Evolutionary conservation across 257 asterid genomes (phyloP).

Genomic region (Euphrasia confusa): DNA sequence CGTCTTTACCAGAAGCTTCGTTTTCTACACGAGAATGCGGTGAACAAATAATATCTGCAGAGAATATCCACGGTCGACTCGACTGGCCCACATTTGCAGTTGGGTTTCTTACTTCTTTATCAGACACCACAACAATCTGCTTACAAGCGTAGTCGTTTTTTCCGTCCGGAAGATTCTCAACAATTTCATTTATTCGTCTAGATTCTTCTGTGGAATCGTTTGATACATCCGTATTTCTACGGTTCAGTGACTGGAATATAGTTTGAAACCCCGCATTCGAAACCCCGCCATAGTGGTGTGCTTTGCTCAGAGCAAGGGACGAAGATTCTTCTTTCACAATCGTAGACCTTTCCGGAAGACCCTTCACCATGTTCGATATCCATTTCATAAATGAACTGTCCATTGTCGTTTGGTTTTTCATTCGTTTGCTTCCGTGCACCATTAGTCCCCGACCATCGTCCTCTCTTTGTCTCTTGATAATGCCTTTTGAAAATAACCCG

Average conservation of each 20-base stretch:
- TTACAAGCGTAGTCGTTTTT: conserved; percentile 33
- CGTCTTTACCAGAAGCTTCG: no score
- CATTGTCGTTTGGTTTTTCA: not conserved
- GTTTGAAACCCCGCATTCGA: conserved; percentile 39
- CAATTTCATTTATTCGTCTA: no score
- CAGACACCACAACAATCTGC: conserved; percentile 32
- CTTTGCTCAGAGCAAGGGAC: conserved; percentile 15
- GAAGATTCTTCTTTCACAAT: conserved; percentile 25
- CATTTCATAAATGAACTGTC: conserved; percentile 61
- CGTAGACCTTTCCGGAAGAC: conserved; percentile 33
- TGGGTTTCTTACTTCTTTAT: conserved; percentile 3
- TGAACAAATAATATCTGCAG: no score
- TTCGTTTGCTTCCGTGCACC: conserved; percentile 28
- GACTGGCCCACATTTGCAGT: no score
- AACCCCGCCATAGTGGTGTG: conserved; percentile 26
- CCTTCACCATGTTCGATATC: conserved; percentile 79
- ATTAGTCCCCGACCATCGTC: conserved; percentile 15
- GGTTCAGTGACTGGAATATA: conserved; percentile 44
- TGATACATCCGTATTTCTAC: conserved; percentile 21
- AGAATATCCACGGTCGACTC: no score
- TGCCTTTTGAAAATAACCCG: conserved; percentile 52
- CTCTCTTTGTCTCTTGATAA: conserved; percentile 40
- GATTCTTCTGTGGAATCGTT: not conserved
- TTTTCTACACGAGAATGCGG: no score
- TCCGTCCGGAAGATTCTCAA: no score